Conservation (phyloP, 805 yeast genomes). For the Zygotorulaspora danielsina region DNA sequence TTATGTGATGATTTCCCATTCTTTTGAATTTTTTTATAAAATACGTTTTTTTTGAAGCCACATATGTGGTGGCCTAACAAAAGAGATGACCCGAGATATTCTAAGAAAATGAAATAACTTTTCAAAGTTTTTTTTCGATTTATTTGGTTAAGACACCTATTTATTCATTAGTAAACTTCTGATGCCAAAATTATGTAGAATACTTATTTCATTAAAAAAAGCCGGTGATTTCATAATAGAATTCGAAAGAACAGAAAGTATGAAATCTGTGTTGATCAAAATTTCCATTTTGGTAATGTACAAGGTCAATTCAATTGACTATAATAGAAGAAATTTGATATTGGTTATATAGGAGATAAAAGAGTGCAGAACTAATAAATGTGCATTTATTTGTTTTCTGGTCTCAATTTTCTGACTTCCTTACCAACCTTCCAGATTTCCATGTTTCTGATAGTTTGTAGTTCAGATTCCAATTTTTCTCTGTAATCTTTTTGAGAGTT, state of each 20-base stretch:
- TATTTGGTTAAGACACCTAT: conserved; percentile 24
- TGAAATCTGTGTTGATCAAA: background rate
- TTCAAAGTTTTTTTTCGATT: too few species aligned
- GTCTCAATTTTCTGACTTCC: conserved; percentile 99
- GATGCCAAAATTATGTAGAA: conserved; percentile 10
- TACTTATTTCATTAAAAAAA: conserved; percentile 1
- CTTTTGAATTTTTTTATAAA: too few species aligned
- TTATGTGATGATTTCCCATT: too few species aligned
- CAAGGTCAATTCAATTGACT: conserved; percentile 35
- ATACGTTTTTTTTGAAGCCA: too few species aligned
- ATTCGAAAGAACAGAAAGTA: background rate
- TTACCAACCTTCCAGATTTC: conserved; percentile 99
- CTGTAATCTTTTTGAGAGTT: conserved; percentile 98
- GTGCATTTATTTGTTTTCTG: conserved; percentile 81
- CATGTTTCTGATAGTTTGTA: conserved; percentile 88
- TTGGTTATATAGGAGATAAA: background rate
- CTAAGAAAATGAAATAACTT: too few species aligned
- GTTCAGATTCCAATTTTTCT: conserved; percentile 90
- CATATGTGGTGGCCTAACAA: too few species aligned
- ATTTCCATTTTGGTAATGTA: conserved; percentile 10
- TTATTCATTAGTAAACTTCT: conserved; percentile 18
- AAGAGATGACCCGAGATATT: too few species aligned
- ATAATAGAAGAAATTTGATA: conserved; percentile 2
- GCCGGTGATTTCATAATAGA: conserved; percentile 1
- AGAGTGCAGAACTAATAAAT: background rate